Base-by-base conservation (phyloP, 164 flowering plant genomes). In the Sextonia rubra region DNA sequence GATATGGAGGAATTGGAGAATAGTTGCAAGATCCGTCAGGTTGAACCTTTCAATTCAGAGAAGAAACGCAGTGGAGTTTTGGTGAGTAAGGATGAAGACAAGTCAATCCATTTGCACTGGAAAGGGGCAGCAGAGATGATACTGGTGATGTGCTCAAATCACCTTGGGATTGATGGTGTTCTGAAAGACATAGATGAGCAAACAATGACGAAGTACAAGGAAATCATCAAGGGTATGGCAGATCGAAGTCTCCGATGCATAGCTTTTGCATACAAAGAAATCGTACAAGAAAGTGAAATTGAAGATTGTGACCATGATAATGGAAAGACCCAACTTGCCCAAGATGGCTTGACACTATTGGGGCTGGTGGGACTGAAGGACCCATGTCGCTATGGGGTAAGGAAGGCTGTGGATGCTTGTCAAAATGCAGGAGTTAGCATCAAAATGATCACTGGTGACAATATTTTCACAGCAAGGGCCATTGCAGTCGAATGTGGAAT, bases 81-180 rank as follows among this genome's bases (percentile, higher is more conserved):
- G 69, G 56, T 87, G 14, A 83, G 71, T 78, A 82, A 73, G 71
- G 77, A 68, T 6, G 72, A 52, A 15, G 83, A 84, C 29, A 68
- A 74, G 12, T 74, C 77, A 4, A 63, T 76, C 3, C 84, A 88
- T 75, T 83, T 85, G 64, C 94, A 89, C 63, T 91, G 93, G 93
- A 89, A 91, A 78, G 97, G 97, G 67, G 93, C 93, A 30, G 91
- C 97, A 1, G 93, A 91, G 82, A 85, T 91, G 81, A 74, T 91
- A 9, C 74, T 89, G 25, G 82, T 85, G 30, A 86, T 79, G 90
- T 87, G 92, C 66, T 86, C 91, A 3, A 66, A 60, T 48, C 88
- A 84, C 58, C 73, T 64, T 22, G 69, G 25, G 12, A 67, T 29
- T 22, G 44, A 22, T 62, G 79, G 81, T 48, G 20, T 0, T 0